Percentiles rank a stretch among this genome's conserved stretches.
These are phyloP conservation scores for Coelastrella sp. DNA, from an alignment of 139 green algal genomes.

Conservation along the genomic window DNA sequence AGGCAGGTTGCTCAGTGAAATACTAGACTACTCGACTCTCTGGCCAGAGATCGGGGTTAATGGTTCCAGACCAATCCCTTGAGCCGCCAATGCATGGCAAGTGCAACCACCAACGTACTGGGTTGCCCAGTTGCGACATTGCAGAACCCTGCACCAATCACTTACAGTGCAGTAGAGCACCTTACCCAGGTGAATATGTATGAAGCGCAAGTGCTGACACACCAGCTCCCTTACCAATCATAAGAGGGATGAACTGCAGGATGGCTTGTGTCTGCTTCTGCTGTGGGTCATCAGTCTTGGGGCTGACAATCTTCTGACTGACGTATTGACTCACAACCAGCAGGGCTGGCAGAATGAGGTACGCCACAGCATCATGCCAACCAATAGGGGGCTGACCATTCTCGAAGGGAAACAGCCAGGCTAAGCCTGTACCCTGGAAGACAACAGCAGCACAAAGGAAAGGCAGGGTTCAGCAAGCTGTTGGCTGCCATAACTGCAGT, in stretches of 20 bases:
- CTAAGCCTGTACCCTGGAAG: conserved; percentile 67
- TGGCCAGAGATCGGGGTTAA: no score
- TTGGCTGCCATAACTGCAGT: not conserved
- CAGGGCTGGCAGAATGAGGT: conserved; percentile 94
- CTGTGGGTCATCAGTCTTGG: conserved; percentile 68
- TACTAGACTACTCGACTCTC: no score
- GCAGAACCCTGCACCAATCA: not conserved
- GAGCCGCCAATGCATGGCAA: no score
- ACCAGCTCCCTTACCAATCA: conserved; percentile 82
- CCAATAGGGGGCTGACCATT: conserved; percentile 94
- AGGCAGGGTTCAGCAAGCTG: not conserved
- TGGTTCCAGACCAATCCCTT: no score
- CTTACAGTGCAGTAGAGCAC: not conserved
- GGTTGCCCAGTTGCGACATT: not conserved
- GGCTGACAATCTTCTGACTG: conserved; percentile 84
- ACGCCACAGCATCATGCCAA: conserved; percentile 88
- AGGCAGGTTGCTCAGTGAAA: not conserved
- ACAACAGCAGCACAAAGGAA: not conserved
- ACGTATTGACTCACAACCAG: conserved; percentile 84
- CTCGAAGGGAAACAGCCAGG: conserved; percentile 88
- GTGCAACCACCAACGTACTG: no score
- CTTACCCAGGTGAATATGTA: not conserved
- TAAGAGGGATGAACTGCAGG: conserved; percentile 97
- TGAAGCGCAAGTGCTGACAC: no score
- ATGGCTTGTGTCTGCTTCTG: conserved; percentile 88